These are phyloP conservation scores for Athelia sp. DNA, from an alignment of 1,284 basidiomycete genomes.

Conservation along the genomic window DNA sequence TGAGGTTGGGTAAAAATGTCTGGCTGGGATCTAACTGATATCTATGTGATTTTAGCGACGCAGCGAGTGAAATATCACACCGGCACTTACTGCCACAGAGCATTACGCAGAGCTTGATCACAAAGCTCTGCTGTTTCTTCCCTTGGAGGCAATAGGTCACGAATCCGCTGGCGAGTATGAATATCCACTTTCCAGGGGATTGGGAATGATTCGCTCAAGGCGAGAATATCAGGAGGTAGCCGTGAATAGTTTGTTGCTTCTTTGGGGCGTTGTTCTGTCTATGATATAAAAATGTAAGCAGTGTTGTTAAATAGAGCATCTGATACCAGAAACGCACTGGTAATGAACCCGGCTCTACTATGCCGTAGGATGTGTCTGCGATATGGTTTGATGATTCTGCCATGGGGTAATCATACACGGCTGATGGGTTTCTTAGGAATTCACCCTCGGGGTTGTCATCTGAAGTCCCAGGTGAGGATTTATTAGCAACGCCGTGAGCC, in stretches of 20 bases:
- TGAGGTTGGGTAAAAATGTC: slow-evolving; percentile 58
- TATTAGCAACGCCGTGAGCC: slow-evolving; percentile 16
- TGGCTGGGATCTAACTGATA: slow-evolving; percentile 64
- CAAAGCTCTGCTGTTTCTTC: slow-evolving; percentile 53
- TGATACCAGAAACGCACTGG: not conserved
- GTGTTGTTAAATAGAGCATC: not conserved
- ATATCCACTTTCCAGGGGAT: slow-evolving; percentile 56
- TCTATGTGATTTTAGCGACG: slow-evolving; percentile 27
- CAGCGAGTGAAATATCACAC: slow-evolving; percentile 6
- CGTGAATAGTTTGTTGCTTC: slow-evolving; percentile 6
- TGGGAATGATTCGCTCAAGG: slow-evolving; percentile 58
- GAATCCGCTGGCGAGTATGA: slow-evolving; percentile 52
- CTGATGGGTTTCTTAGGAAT: not conserved
- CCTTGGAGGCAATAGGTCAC: slow-evolving; percentile 51
- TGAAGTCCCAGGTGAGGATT: too few relatives aligned
- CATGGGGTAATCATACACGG: not conserved
- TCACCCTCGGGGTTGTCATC: too few relatives aligned
- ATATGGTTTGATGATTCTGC: not conserved
- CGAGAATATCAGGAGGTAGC: slow-evolving; percentile 48
- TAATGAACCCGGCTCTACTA: too few relatives aligned
- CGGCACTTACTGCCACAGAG: slow-evolving; percentile 63
- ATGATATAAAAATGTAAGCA: slow-evolving; percentile 6
- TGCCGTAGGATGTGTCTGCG: not conserved
- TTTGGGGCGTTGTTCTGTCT: slow-evolving; percentile 8
- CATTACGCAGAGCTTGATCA: slow-evolving; percentile 55